Base-by-base conservation (phyloP, 2,329 filamentous ascomycete genomes). In the Colletotrichum magnum region DNA sequence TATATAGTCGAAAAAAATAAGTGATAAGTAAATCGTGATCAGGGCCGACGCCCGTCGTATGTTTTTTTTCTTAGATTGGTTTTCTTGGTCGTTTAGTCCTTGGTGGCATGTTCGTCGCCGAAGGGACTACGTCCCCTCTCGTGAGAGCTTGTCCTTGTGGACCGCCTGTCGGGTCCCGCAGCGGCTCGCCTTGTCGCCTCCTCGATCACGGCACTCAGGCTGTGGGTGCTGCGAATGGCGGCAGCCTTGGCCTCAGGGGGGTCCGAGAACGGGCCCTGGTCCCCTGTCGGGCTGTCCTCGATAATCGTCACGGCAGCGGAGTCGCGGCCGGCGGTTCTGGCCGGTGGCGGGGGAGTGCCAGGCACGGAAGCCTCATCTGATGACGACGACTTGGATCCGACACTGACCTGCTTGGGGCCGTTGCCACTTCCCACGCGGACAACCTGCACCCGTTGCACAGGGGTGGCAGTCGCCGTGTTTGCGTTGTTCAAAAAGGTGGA, bases 401-500 rank as follows among this genome's bases (percentile, higher is more conserved):
- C 74, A 26, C 82, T 77, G 69, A 81, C 77, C 77, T 84, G 87
- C 78, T 86, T 88, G 45, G 65, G 68, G 2, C 65, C 63, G 43
- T 81, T 76, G 12, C 81, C 81, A 65, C 81, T 86, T 50, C 85
- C 85, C 21, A 91, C 87, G 68, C 88, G 87, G 56, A 91, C 85
- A 43, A 91, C 84, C 74, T 90, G 88, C 24, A 89, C 88, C 58
- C 85, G 85, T 32, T 69, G 66, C 28, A 86, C 85, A 24, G 87
- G 85, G 26, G 84, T 87, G 15, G 87, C 88, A 2, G 88, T 90
- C 43, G 85, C 82, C 45, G 86, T 83, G 74, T 83, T 89, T 72
- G 88, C 88, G 71, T 86, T 90, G 81, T 90, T 92, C 73, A 92
- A 81, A 78, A 92, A 92, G 1, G 90, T 91, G 21, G 90, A 90